These are phyloP conservation scores for Vitis hybrid DNA, from an alignment of 177 flowering plant genomes.

Conservation along the genomic window DNA sequence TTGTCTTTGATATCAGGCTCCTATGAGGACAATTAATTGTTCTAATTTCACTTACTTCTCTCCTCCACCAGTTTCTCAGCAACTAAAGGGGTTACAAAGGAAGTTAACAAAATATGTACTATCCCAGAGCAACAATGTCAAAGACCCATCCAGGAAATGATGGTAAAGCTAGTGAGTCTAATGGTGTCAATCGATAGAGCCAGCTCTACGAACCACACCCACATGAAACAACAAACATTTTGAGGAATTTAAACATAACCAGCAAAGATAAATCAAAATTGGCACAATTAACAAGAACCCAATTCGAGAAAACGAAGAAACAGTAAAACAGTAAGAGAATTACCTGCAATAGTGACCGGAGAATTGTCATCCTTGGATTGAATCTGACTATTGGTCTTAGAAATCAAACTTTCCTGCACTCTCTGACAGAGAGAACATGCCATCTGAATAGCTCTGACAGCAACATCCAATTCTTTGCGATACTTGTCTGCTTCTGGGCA, in stretches of 20 bases:
- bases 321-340: not conserved
- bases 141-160: too few species aligned
- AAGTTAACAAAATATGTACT: too few species aligned
- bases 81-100: too few species aligned
- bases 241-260: not conserved
- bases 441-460: conserved; percentile 82
- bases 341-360: conserved; percentile 88
- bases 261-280: not conserved
- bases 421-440: conserved; percentile 74
- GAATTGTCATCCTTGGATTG: conserved; percentile 77
- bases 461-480: conserved; percentile 64
- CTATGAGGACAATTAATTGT: too few species aligned
- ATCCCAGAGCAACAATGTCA: too few species aligned
- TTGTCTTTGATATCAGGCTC: too few species aligned
- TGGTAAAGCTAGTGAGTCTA: too few species aligned
- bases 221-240: too few species aligned
- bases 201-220: too few species aligned
- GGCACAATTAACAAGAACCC: not conserved
- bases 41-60: too few species aligned
- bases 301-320: conserved; percentile 6
- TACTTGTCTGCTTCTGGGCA: conserved; percentile 22
- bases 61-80: too few species aligned
- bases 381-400: conserved; percentile 36
- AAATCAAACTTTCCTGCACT: conserved; percentile 64
- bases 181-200: too few species aligned